A percentile compares a stretch with the other conserved stretches of the same genome.
Evolutionary conservation across 192 early-diverging fungal genomes (phyloP).

Genomic region (Coemansia sp.): DNA sequence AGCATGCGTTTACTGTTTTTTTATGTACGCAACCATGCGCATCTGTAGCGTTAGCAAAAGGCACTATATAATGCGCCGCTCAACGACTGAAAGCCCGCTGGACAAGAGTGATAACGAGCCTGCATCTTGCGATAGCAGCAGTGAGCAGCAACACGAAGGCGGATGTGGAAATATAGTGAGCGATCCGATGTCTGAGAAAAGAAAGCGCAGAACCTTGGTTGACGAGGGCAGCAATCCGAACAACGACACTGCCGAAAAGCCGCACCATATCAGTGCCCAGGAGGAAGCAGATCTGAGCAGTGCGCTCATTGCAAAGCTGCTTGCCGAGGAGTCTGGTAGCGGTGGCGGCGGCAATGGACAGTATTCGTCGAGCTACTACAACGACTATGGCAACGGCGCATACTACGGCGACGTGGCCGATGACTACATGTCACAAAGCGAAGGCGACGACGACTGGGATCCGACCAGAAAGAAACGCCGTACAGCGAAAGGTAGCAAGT

Average conservation of each 20-base stretch:
- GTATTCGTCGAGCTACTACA: conserved; percentile 57
- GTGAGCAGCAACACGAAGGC: background rate
- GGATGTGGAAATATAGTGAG: background rate
- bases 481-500: conserved; percentile 25
- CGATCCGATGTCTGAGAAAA: conserved; percentile 1
- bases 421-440: conserved; percentile 42
- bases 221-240: background rate
- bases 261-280: conserved; percentile 57
- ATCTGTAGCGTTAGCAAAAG: background rate
- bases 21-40: background rate
- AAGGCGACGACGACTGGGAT: conserved; percentile 50
- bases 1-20: background rate
- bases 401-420: conserved; percentile 49
- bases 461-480: conserved; percentile 42
- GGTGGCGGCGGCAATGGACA: conserved; percentile 43
- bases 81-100: background rate
- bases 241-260: background rate
- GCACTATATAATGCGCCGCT: background rate
- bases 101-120: background rate
- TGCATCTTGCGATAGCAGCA: background rate
- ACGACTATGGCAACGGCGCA: conserved; percentile 43
- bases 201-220: background rate
- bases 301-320: conserved; percentile 74
- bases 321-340: conserved; percentile 64
- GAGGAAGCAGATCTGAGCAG: conserved; percentile 80